A percentile compares a stretch with the other conserved stretches of the same genome.
Evolutionary conservation across 2,329 filamentous ascomycete genomes (phyloP).

Genomic region (Fusarium luffae): DNA sequence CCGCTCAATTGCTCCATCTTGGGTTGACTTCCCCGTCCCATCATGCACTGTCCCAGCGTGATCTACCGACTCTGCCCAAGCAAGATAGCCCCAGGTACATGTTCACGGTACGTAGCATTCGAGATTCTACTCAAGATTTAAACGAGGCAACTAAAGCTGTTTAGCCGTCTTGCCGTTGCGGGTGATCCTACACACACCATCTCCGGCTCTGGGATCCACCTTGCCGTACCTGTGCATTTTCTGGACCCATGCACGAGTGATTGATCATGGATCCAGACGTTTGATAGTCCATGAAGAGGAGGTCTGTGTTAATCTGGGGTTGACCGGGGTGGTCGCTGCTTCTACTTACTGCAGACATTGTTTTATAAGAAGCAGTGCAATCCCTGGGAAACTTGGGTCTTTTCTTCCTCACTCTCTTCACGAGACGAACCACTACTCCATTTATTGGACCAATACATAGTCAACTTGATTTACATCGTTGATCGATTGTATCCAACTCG

Average conservation of each 20-base stretch:
- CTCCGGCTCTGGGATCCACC: constrained; percentile 32
- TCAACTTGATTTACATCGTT: constrained; percentile 6
- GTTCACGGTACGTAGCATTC: not conserved
- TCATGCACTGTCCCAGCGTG: constrained; percentile 12
- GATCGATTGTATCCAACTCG: not conserved
- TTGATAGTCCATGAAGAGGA: constrained; percentile 20
- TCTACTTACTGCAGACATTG: constrained; percentile 2
- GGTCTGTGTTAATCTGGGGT: constrained; percentile 7
- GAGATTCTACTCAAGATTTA: not conserved
- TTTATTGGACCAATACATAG: constrained; percentile 2
- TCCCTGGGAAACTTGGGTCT: constrained; percentile 19
- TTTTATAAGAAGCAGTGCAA: constrained; percentile 42
- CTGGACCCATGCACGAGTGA: constrained; percentile 13
- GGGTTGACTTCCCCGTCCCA: not conserved
- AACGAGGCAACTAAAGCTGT: constrained; percentile 15
- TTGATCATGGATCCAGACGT: not conserved
- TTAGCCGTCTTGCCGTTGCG: constrained; percentile 39
- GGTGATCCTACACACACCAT: constrained; percentile 37
- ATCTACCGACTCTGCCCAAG: constrained; percentile 32
- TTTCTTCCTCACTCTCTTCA: constrained; percentile 20
- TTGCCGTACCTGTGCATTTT: constrained; percentile 30
- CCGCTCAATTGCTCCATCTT: constrained; percentile 5
- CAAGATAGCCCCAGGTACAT: constrained; percentile 1
- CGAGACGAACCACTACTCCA: constrained; percentile 24
- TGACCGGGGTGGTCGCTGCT: not conserved